Evolutionary conservation across 352 stramenopile genomes (phyloP).

Genomic region (Pythium brachiatum): DNA sequence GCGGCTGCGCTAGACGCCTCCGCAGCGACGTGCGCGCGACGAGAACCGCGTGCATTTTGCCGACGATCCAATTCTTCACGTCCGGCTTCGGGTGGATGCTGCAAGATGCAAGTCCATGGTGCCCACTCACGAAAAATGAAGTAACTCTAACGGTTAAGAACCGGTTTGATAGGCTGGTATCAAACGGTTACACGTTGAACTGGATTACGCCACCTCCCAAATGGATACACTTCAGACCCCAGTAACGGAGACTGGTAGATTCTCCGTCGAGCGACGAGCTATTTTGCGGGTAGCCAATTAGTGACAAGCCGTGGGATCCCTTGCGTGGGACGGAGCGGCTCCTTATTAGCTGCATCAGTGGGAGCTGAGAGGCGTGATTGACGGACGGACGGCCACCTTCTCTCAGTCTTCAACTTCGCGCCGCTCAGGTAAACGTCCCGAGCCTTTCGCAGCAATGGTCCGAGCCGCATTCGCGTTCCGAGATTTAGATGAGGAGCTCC

Average conservation of each 20-base stretch:
- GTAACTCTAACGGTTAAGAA: slow-evolving; percentile 20
- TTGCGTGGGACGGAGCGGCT: background rate
- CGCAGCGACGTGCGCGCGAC: slow-evolving; percentile 23
- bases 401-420: slow-evolving; percentile 2
- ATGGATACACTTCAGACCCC: slow-evolving; percentile 17
- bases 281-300: background rate
- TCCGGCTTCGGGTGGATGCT: background rate
- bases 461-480: slow-evolving; percentile 25
- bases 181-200: slow-evolving; percentile 12
- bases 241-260: background rate
- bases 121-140: background rate
- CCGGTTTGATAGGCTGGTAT: slow-evolving; percentile 14
- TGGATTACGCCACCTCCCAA: background rate
- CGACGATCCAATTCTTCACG: slow-evolving; percentile 3
- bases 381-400: background rate
- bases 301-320: background rate
- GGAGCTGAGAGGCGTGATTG: background rate
- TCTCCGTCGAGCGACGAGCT: background rate
- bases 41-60: slow-evolving; percentile 18
- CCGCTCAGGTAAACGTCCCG: background rate
- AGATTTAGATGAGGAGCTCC: slow-evolving; percentile 28
- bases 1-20: slow-evolving; percentile 21
- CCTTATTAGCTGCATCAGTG: background rate
- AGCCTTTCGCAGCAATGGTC: slow-evolving; percentile 11
- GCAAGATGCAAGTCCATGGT: background rate